phyloP scores from a whole-genome alignment of 495 filamentous ascomycete species.

The Trichoderma erinaceum region DNA sequence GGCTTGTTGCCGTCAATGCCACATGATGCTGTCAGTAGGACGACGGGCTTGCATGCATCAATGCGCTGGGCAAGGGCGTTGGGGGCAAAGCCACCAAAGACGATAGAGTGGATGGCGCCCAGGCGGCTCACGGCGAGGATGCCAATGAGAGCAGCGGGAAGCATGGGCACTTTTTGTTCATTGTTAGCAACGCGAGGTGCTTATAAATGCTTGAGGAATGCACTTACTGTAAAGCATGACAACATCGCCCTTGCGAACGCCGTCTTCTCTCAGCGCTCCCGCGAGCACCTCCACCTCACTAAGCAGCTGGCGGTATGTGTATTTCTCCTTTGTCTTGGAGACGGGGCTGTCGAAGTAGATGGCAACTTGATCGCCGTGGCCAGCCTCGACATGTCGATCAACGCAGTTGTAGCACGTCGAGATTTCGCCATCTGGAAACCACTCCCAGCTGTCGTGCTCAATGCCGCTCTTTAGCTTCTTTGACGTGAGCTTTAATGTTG shows the following conservation, averaged over 20 bases:
- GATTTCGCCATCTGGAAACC: conserved; percentile 86
- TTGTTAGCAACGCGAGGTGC: not conserved
- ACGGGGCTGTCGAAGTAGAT: conserved; percentile 88
- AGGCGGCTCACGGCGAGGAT: conserved; percentile 75
- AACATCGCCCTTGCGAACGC: conserved; percentile 78
- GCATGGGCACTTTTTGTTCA: conserved; percentile 74
- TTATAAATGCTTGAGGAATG: not conserved
- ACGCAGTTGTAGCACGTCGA: conserved; percentile 88
- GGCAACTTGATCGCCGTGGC: conserved; percentile 64
- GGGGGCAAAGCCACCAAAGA: conserved; percentile 87
- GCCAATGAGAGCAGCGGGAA: conserved; percentile 78
- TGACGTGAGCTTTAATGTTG: conserved; percentile 35
- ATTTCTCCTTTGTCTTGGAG: conserved; percentile 62
- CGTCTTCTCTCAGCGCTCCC: conserved; percentile 75
- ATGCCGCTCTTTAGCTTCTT: conserved; percentile 36
- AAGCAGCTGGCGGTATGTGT: conserved; percentile 68
- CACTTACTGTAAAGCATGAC: conserved; percentile 85
- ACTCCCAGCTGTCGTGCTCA: conserved; percentile 61
- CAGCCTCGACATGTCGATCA: conserved; percentile 75
- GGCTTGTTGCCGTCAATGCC: conserved; percentile 85
- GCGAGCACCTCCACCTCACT: conserved; percentile 81
- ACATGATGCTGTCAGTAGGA: conserved; percentile 82
- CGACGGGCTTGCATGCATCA: conserved; percentile 67
- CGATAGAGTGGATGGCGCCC: conserved; percentile 84
- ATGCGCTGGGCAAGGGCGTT: conserved; percentile 81